Conservation (phyloP, 225 moss, liverwort and hornwort genomes). For the Bryum argenteum region DNA sequence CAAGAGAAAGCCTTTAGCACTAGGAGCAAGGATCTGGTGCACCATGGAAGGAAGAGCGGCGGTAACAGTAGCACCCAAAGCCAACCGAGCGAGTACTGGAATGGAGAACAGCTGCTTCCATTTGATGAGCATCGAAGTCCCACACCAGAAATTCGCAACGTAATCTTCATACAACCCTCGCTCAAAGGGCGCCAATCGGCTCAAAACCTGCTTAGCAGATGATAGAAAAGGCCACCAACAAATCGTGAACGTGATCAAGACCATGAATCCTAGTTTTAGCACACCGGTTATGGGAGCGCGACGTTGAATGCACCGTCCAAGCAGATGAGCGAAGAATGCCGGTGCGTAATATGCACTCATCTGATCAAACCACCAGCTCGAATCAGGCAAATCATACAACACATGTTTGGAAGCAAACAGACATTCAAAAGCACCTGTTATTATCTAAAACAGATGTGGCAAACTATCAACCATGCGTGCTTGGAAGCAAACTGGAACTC, state of each 20-base stretch:
- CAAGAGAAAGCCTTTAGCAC: slow-evolving; percentile 77
- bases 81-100: slow-evolving; percentile 69
- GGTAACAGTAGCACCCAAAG: slow-evolving; percentile 72
- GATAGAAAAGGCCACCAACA: slow-evolving; percentile 94
- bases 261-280: slow-evolving; percentile 63
- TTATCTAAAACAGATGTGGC: too few relatives aligned
- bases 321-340: slow-evolving; percentile 93
- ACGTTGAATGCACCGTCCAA: slow-evolving; percentile 80
- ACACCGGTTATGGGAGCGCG: slow-evolving; percentile 58
- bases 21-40: slow-evolving; percentile 86
- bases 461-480: too few relatives aligned
- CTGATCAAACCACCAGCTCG: slow-evolving; percentile 50
- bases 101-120: slow-evolving; percentile 85
- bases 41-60: slow-evolving; percentile 88
- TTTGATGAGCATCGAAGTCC: slow-evolving; percentile 79
- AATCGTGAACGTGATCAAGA: slow-evolving; percentile 63
- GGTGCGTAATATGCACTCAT: slow-evolving; percentile 99
- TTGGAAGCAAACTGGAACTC: background rate
- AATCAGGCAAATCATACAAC: background rate
- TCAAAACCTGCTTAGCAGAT: slow-evolving; percentile 64
- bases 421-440: too few relatives aligned
- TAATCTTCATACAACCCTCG: slow-evolving; percentile 95
- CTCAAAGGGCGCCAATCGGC: slow-evolving; percentile 78
- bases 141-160: slow-evolving; percentile 99
- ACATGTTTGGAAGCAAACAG: too few relatives aligned